Base-by-base conservation (phyloP, 345 rosid species). In the Euphorbia tirucalli region DNA sequence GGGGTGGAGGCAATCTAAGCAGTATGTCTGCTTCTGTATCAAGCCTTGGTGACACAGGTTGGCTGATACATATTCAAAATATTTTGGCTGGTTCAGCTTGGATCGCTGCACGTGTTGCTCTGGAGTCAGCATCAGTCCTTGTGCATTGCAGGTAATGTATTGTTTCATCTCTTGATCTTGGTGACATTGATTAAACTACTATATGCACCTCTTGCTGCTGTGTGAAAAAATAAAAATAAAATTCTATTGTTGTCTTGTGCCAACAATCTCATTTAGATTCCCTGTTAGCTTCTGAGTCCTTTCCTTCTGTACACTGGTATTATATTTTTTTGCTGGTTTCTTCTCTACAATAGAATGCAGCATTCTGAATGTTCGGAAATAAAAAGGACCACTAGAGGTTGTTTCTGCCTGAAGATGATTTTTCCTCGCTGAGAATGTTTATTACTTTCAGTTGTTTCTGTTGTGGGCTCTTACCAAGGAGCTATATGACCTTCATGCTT, bases 21-120 rank as follows among this genome's bases (percentile, higher is more conserved):
- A 95, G 98, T 81, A 95, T 95, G 99, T 95, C 99, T 77, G 99
- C 99, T 71, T 95, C 99, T 74, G 99, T 95, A 65, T 89, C 99
- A 62, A 86, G 96, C 62, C 93, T 93, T 18, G 99, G 99, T 71
- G 98, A 95, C 56, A 90, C 93, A 84, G 97, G 97, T 80, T 95
- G 99, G 99, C 83, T 95, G 79, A 90, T 85, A 81, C 99, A 95
- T 83, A 87, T 95, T 60, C 99, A 95, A 80, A 90, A 87, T 81
- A 84, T 95, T 75, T 85, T 95, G 85, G 98, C 99, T 82, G 99
- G 99, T 77, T 89, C 93, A 50, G 97, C 96, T 72, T 95, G 99
- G 98, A 95, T 95, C 75, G 97, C 94, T 73, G 99, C 96, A 62
- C 98, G 89, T 57, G 86, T 96, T 80, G 95, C 84, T 70, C 56